These are phyloP conservation scores for Penicillium sclerotigenum DNA, from an alignment of 2,329 filamentous ascomycete genomes.

Conservation along the genomic window DNA sequence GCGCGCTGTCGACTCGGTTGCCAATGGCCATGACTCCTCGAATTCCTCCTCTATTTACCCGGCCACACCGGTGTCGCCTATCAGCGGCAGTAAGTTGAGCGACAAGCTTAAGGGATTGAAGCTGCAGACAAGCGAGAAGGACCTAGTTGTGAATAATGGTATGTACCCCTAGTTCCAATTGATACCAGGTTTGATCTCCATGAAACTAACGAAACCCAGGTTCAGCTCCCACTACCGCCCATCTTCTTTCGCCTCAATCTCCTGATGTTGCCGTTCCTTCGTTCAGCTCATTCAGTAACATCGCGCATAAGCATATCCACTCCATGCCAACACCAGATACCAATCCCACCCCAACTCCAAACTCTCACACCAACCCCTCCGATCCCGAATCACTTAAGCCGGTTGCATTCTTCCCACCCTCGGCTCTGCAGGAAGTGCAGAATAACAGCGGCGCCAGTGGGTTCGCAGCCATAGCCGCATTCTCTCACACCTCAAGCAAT, in stretches of 20 bases:
- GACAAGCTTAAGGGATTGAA: conserved; percentile 79
- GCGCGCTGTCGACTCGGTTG: conserved; percentile 39
- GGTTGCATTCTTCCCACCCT: conserved; percentile 40
- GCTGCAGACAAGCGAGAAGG: conserved; percentile 68
- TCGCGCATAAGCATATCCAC: conserved; percentile 12
- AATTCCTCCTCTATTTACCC: conserved; percentile 31
- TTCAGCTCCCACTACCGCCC: conserved; percentile 25
- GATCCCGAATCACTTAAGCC: conserved; percentile 25
- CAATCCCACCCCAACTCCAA: conserved; percentile 26
- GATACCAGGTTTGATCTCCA: neutral
- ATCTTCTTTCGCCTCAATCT: conserved; percentile 60
- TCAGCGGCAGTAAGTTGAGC: conserved; percentile 65
- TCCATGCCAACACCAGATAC: conserved; percentile 23
- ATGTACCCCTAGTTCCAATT: neutral
- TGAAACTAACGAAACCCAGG: conserved; percentile 15
- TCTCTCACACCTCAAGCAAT: conserved; percentile 34
- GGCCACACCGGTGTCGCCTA: conserved; percentile 59
- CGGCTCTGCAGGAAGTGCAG: conserved; percentile 39
- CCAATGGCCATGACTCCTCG: conserved; percentile 21
- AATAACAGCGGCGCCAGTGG: conserved; percentile 19
- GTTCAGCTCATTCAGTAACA: conserved; percentile 58
- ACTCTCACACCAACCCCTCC: conserved; percentile 4
- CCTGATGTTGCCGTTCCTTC: conserved; percentile 63
- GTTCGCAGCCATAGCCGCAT: conserved; percentile 22
- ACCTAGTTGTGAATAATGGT: conserved; percentile 32